phyloP scores from a whole-genome alignment of 2,329 filamentous ascomycete genomes.

The Colletotrichum godetiae region DNA sequence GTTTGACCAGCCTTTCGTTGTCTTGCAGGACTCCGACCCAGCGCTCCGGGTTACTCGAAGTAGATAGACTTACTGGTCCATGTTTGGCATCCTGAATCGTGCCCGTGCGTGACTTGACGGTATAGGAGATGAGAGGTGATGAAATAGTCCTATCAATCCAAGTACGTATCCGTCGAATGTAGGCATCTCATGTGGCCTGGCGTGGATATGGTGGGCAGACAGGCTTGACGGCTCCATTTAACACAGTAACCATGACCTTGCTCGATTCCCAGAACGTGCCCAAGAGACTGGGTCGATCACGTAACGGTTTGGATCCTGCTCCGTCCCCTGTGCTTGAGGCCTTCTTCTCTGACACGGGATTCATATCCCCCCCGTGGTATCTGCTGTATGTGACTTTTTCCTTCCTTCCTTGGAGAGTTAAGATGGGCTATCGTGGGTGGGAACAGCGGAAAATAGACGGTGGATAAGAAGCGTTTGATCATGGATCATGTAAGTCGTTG shows the following conservation, averaged over 20 bases:
- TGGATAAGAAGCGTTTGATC: slow-evolving; percentile 16
- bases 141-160: slow-evolving; percentile 7
- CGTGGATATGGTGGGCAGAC: background rate
- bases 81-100: slow-evolving; percentile 26
- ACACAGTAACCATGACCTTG: slow-evolving; percentile 20
- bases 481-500: slow-evolving; percentile 24
- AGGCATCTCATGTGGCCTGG: background rate
- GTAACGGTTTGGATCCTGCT: slow-evolving; percentile 32
- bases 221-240: slow-evolving; percentile 11
- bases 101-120: slow-evolving; percentile 4
- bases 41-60: slow-evolving; percentile 12
- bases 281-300: slow-evolving; percentile 35
- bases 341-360: slow-evolving; percentile 4
- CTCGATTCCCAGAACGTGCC: slow-evolving; percentile 16
- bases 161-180: slow-evolving; percentile 19
- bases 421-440: background rate
- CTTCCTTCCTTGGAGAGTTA: background rate
- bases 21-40: background rate
- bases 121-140: slow-evolving; percentile 27
- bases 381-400: background rate
- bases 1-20: slow-evolving; percentile 9
- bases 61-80: slow-evolving; percentile 8
- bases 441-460: slow-evolving; percentile 6
- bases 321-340: slow-evolving; percentile 30
- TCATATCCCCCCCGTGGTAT: background rate